Base-by-base conservation (phyloP, 495 filamentous ascomycete genomes). In the Aspergillus affinis region DNA sequence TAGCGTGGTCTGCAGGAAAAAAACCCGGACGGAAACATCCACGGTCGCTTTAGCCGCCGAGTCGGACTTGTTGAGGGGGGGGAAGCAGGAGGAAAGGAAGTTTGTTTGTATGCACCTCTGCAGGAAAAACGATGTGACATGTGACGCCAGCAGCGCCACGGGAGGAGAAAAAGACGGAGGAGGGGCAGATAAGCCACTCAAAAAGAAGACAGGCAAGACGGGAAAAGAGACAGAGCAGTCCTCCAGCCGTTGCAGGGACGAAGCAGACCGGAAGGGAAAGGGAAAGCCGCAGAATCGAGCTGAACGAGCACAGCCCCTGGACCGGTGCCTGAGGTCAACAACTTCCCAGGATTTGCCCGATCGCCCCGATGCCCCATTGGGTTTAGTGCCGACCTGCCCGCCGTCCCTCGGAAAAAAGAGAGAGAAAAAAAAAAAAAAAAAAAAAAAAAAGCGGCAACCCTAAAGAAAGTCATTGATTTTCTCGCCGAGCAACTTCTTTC, bases 341-440 rank as follows among this genome's bases (percentile, higher is more conserved):
- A n/a, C n/a, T 2, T 2, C 32, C 4, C 10, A 17, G 36, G 58
- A 50, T 51, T 17, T 17, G 45, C 21, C 52, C 55, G 71, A 78
- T 75, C 68, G 68, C 57, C 72, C 61, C 77, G 78, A 79, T 48
- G n/a, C 73, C 72, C 20, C 67, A 69, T 75, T 74, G 71, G 73
- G 73, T 7, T 64, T 76, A 77, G 77, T 60, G 68, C 60, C 50
- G 65, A 26, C 57, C 54, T 57, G 36, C 59, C 62, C 61, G 52
- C 54, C 54, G 66, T 66, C 64, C 55, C 64, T 48, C 13, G 45
- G 6, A 46, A 49, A 48, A 45, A 54, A 27, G 65, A 74, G 70
- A 63, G 61, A 66, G 66, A 61, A 60, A 56, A 53, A 61, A 65
- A 70, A 70, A 62, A 27, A 53, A 23, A 44, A 57, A 60, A 66